Percentiles rank a stretch among this genome's conserved stretches.
phyloP scores from a whole-genome alignment of 768 basidiomycete genomes.

The Tylopilus vinaceipallidus region DNA sequence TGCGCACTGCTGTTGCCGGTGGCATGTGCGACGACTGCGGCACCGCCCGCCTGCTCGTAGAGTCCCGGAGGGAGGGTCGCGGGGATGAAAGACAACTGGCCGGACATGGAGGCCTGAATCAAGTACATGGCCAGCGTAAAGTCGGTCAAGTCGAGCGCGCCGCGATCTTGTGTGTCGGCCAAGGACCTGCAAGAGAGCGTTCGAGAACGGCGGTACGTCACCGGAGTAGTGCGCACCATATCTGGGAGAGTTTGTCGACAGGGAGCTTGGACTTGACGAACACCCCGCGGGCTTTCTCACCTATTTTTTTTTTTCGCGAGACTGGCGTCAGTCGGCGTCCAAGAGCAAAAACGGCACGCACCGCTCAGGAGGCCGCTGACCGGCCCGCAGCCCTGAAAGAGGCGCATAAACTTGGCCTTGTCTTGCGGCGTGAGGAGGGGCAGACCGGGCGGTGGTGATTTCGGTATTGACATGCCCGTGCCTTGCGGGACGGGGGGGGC shows the following conservation, averaged over 20 bases:
- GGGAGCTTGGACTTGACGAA: constrained; percentile 90
- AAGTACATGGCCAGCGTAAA: constrained; percentile 97
- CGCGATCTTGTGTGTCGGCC: constrained; percentile 93
- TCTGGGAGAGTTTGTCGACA: constrained; percentile 84
- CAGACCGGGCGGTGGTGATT: constrained; percentile 56
- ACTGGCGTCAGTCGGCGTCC: background rate
- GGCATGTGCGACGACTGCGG: constrained; percentile 44
- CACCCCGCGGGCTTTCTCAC: constrained; percentile 84
- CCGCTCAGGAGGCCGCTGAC: constrained; percentile 76
- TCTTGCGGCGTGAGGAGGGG: constrained; percentile 79
- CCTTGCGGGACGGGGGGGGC: constrained; percentile 51
- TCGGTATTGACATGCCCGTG: constrained; percentile 55
- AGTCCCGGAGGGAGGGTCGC: constrained; percentile 74
- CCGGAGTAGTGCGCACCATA: constrained; percentile 62
- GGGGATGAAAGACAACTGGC: constrained; percentile 69
- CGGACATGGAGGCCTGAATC: constrained; percentile 90
- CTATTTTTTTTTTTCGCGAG: constrained; percentile 44
- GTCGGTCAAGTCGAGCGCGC: constrained; percentile 83
- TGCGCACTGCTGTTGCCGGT: constrained; percentile 61
- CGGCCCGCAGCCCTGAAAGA: constrained; percentile 75
- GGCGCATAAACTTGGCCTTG: constrained; percentile 74
- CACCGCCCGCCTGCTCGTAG: constrained; percentile 76
- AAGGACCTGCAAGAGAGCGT: constrained; percentile 60
- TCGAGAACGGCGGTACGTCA: background rate
- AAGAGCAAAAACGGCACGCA: constrained; percentile 32